Percentiles rank a stretch among this genome's conserved stretches.
Conservation (phyloP, 192 early-diverging fungal species). For the Linnemannia hyalina region DNA sequence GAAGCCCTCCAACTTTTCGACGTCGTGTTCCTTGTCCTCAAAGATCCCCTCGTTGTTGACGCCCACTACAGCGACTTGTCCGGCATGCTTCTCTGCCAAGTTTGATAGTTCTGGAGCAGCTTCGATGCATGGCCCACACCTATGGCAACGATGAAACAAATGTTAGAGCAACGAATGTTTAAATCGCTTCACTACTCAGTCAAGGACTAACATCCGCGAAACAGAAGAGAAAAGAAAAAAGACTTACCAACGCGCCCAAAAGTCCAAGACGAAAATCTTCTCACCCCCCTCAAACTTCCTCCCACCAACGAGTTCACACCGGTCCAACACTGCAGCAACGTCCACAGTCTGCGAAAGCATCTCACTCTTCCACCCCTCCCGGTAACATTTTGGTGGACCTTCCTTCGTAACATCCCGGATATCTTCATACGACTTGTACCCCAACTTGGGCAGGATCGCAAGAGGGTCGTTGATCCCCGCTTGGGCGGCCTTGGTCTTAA, state of each 20-base stretch:
- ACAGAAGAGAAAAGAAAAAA: neutral
- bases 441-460: neutral
- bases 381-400: neutral
- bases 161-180: neutral
- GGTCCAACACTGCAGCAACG: neutral
- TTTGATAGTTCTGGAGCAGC: constrained; percentile 1
- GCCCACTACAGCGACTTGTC: neutral
- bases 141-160: neutral
- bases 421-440: neutral
- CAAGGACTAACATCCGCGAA: neutral
- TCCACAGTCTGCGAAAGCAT: neutral
- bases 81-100: constrained; percentile 2
- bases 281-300: neutral
- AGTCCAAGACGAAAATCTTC: constrained; percentile 7
- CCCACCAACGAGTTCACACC: neutral
- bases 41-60: constrained; percentile 9
- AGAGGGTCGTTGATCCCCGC: neutral
- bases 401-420: constrained; percentile 5
- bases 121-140: constrained; percentile 4
- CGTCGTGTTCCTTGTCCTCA: neutral
- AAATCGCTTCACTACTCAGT: neutral
- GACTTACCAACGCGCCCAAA: constrained; percentile 15
- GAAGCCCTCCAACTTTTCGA: neutral
- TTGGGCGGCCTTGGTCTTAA: neutral
- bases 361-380: neutral